A percentile compares a stretch with the other conserved stretches of the same genome.
Evolutionary conservation across 305 asterid species (phyloP).

Genomic region (Solanum hybrid): DNA sequence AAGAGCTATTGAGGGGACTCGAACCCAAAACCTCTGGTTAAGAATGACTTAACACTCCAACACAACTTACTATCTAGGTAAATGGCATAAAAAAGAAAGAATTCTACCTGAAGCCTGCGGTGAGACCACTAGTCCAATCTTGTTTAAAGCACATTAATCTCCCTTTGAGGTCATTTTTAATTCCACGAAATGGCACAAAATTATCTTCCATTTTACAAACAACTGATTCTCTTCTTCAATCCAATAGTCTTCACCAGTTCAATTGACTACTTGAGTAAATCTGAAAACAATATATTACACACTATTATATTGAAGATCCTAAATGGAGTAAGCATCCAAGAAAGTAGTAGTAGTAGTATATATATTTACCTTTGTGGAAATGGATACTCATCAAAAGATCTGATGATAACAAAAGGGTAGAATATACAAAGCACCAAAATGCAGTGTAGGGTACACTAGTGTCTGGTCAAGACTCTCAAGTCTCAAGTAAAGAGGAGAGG

Average conservation of each 20-base stretch:
- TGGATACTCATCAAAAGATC: neutral
- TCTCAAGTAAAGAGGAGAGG: neutral
- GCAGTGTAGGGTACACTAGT: neutral
- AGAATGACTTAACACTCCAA: neutral
- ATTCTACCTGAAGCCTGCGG: conserved; percentile 58
- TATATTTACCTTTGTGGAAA: neutral
- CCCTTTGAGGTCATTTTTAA: conserved; percentile 56
- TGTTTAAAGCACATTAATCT: conserved; percentile 64
- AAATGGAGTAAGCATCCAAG: neutral
- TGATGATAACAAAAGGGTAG: neutral
- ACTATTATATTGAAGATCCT: neutral
- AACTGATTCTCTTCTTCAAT: neutral
- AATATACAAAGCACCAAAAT: neutral
- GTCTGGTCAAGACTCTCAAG: neutral
- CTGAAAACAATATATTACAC: neutral
- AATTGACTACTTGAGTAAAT: neutral
- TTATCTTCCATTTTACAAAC: conserved; percentile 48
- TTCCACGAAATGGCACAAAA: conserved; percentile 73
- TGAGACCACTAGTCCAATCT: conserved; percentile 69
- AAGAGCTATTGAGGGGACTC: neutral
- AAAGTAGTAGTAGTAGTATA: neutral
- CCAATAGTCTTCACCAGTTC: neutral
- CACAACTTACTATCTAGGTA: neutral
- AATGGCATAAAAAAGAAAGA: neutral
- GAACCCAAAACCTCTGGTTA: neutral